Conservation (phyloP, 441 rosid genomes). For the Arabidopsis lyrata region DNA sequence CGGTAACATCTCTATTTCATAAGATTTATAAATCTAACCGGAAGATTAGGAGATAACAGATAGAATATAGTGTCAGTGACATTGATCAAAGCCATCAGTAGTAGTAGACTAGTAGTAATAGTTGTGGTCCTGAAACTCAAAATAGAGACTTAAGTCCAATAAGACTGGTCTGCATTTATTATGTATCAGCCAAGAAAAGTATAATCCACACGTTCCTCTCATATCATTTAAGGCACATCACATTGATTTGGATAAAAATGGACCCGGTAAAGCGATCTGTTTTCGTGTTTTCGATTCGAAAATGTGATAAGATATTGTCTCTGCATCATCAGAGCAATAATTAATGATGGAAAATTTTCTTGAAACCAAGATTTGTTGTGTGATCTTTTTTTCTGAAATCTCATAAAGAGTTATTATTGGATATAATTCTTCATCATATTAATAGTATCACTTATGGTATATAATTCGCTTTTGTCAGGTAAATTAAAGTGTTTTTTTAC, state of each 20-base stretch:
- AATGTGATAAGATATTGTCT: slow-evolving; percentile 26
- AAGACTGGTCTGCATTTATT: slow-evolving; percentile 37
- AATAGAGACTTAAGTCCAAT: slow-evolving; percentile 27
- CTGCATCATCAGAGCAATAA: slow-evolving; percentile 36
- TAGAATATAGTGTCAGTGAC: slow-evolving; percentile 43
- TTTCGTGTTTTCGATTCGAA: slow-evolving; percentile 15
- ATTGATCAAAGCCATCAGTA: slow-evolving; percentile 10
- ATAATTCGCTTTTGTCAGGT: slow-evolving; percentile 56
- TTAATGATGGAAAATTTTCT: neutral
- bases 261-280: slow-evolving; percentile 12
- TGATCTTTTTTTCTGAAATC: slow-evolving; percentile 15
- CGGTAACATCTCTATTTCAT: slow-evolving; percentile 38
- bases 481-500: slow-evolving; percentile 30
- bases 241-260: slow-evolving; percentile 18
- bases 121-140: slow-evolving; percentile 41
- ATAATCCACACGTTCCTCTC: slow-evolving; percentile 39
- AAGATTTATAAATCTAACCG: slow-evolving; percentile 15
- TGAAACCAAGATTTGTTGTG: slow-evolving; percentile 39
- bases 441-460: slow-evolving; percentile 33
- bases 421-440: slow-evolving; percentile 25
- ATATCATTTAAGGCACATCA: slow-evolving; percentile 35
- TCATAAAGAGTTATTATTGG: slow-evolving; percentile 28
- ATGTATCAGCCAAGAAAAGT: slow-evolving; percentile 31
- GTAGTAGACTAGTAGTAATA: slow-evolving; percentile 23
- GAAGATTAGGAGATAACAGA: slow-evolving; percentile 27